Evolutionary conservation across 2,329 filamentous ascomycete genomes (phyloP), one percentile per base, ranked within the genome.

Genomic region (Colletotrichum godetiae): DNA sequence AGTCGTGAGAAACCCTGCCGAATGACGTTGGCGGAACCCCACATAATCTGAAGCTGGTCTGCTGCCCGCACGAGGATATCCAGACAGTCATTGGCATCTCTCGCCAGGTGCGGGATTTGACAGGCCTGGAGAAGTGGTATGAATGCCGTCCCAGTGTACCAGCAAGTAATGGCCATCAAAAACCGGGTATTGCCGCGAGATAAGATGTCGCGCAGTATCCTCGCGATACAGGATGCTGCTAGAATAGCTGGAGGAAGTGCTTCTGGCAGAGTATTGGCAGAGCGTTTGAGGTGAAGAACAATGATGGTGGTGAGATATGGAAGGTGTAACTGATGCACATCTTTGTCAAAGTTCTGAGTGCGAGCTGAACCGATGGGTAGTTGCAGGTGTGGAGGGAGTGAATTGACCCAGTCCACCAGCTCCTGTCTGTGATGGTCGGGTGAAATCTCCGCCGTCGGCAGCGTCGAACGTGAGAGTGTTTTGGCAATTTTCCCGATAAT

Each of bases 231-330:
- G 3, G 82, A 83, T 5, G 83, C 83, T 1, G 83, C 81, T 2
- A 84, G 72, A 6, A 83, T 80, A 22, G 82, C 83, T 1, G 81
- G 78, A 4, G 80, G 80, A 13, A 82, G 79, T 7, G 81, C 81
- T 55, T 81, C 79, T 7, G 84, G 83, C 0, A 84, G 76, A 3
- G 82, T 79, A 5, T 82, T 79, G 1, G 81, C 78, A 0, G 82
- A 80, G 12, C 80, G 76, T 19, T 81, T 80, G 1, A 84, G 77
- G 67, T 83, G 81, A 2, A 86, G 78, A 13, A 86, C 78, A 60
- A 84, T 84, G 12, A 85, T 81, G 5, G 81, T 82, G 0, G 84
- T 83, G 7, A 85, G 77, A 58, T 85, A 86, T 0, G 84, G 84
- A 0, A 85, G 78, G 74, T 85, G 79, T 0, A 86, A 76, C 62